These are phyloP conservation scores for Fomitopsis schrenkii DNA, from an alignment of 1,284 basidiomycete species.

Conservation along the genomic window DNA sequence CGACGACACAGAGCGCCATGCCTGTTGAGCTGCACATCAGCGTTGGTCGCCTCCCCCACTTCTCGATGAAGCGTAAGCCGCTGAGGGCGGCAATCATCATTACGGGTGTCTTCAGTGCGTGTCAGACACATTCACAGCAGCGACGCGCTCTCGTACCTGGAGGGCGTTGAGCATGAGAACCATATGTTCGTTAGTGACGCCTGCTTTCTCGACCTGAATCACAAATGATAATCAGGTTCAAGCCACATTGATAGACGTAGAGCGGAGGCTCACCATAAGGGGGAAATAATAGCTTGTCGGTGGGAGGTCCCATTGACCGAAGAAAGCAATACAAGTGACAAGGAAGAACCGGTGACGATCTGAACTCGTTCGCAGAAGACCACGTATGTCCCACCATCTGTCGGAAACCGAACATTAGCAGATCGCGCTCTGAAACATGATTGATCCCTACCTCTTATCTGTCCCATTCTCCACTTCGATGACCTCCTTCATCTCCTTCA, in stretches of 20 bases:
- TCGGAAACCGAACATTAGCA: not conserved
- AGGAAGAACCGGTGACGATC: slow-evolving; percentile 20
- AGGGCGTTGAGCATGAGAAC: slow-evolving; percentile 20
- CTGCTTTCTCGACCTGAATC: slow-evolving; percentile 11
- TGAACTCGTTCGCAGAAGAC: slow-evolving; percentile 16
- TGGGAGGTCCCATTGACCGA: slow-evolving; percentile 19
- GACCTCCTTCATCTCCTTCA: slow-evolving; percentile 39
- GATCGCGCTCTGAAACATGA: not conserved
- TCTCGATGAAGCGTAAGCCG: slow-evolving; percentile 17
- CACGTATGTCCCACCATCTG: slow-evolving; percentile 37
- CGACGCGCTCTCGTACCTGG: slow-evolving; percentile 4
- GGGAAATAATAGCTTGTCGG: slow-evolving; percentile 22
- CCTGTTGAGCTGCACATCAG: slow-evolving; percentile 18
- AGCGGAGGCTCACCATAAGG: slow-evolving; percentile 11
- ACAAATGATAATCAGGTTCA: not conserved
- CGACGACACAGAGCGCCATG: slow-evolving; percentile 17
- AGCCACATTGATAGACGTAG: not conserved
- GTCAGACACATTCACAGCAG: not conserved
- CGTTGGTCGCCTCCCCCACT: slow-evolving; percentile 15
- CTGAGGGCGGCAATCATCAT: slow-evolving; percentile 20
- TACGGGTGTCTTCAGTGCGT: slow-evolving; percentile 13
- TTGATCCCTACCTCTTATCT: slow-evolving; percentile 32
- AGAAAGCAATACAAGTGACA: slow-evolving; percentile 19
- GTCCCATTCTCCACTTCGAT: slow-evolving; percentile 35
- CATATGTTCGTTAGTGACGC: slow-evolving; percentile 20